These are phyloP conservation scores for Zoysia japonica DNA, from an alignment of 176 grass and related monocot species.

Conservation along the genomic window DNA sequence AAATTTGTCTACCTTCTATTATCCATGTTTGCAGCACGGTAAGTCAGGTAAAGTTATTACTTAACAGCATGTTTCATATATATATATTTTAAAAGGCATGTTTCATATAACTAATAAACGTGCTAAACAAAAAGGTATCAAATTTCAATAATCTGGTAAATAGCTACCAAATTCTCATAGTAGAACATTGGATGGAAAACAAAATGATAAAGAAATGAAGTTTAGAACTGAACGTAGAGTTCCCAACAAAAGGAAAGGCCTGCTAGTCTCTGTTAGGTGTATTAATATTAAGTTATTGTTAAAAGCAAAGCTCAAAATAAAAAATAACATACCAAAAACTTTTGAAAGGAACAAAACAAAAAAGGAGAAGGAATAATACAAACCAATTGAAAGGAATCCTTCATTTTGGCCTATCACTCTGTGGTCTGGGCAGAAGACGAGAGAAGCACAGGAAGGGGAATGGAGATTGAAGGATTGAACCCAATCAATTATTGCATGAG, in stretches of 20 bases:
- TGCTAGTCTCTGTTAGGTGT: neutral
- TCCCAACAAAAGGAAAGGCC: neutral
- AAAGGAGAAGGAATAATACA: constrained; percentile 4
- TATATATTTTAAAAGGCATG: neutral
- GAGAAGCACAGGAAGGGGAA: neutral
- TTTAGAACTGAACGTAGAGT: constrained; percentile 10
- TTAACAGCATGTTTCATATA: neutral
- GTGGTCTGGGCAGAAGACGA: constrained; percentile 1
- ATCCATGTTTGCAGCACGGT: neutral
- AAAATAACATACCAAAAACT: neutral
- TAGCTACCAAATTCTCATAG: neutral
- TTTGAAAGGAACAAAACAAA: neutral
- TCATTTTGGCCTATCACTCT: neutral
- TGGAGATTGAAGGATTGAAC: constrained; percentile 17
- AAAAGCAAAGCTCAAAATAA: constrained; percentile 1
- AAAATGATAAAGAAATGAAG: neutral
- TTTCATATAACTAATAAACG: neutral
- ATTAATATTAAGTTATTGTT: neutral
- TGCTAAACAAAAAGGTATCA: neutral
- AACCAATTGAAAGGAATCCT: constrained; percentile 28
- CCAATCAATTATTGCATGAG: constrained; percentile 22
- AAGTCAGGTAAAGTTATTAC: neutral
- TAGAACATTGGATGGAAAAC: neutral
- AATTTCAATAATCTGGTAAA: neutral
- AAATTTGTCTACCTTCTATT: neutral